Evolutionary conservation across 1,284 basidiomycete species (phyloP), one percentile per base, ranked within the genome.

Genomic region (Puccinia polysora): DNA sequence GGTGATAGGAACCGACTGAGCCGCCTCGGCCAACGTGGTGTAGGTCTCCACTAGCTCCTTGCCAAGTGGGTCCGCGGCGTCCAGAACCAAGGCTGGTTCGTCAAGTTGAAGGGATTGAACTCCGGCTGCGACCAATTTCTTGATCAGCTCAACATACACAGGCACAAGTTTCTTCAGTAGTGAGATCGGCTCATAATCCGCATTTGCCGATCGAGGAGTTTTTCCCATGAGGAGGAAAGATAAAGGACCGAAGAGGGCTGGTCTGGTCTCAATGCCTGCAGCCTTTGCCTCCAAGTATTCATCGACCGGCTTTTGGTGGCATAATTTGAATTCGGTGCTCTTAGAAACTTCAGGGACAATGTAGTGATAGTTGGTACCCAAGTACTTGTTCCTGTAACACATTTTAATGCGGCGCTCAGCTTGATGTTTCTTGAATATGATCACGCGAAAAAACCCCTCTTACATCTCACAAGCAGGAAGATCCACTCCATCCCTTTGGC

Each of bases 341-440:
- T 93, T 89, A 25, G 90, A 90, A 82, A 98, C 87, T 84, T 98
- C 96, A 74, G 94, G 95, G 75, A 97, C 95, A 82, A 98, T 92
- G 80, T 89, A 95, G 85, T 98, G 96, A 85, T 98, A 98, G 87
- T 98, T 99, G 73, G 94, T 97, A 84, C 98, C 95, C 82, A 97
- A 98, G 92, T 91, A 73, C 43, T 73, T 73, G 62, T 68, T 73
- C 70, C 70, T 73, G n/a, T 55, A 3, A 47, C 32, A 5, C 15
- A 25, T 20, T 25, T 43, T 43, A 43, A 18, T 43, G 4, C 20
- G 14, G 25, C n/a, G 30, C 8, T 60, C 58, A 60, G 20, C 34
- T 20, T 20, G 36, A n/a, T 43, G 20, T 60, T 23, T 38, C 30
- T 20, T 32, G 40, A 43, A 18, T 1, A 0, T 50, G 28, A 30